Conservation (phyloP, 768 basidiomycete species). For the Kwoniella pini region DNA sequence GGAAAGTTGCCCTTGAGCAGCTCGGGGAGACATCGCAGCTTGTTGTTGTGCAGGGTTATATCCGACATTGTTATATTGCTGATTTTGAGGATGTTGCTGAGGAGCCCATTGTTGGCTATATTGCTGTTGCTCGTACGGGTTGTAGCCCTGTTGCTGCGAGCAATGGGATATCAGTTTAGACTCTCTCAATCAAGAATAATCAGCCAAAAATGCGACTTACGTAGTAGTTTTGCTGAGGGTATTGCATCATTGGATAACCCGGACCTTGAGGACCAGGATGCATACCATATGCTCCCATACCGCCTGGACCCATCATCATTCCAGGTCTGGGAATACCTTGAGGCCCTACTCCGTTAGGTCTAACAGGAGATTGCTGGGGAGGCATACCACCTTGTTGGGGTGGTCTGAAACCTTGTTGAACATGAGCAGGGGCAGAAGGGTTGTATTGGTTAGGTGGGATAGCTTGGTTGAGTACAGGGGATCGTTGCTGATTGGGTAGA, state of each 20-base stretch:
- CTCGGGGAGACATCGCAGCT: conserved; percentile 33
- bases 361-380: conserved; percentile 24
- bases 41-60: conserved; percentile 19
- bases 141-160: conserved; percentile 18
- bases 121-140: conserved; percentile 35
- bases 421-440: conserved; percentile 27
- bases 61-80: conserved; percentile 25
- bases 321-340: conserved; percentile 30
- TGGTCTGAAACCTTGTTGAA: conserved; percentile 40
- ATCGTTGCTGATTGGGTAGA: conserved; percentile 29
- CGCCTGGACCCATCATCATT: conserved; percentile 32
- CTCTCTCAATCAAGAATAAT: too few species aligned
- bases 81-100: conserved; percentile 36
- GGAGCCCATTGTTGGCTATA: conserved; percentile 37
- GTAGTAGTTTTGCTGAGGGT: conserved; percentile 32
- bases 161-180: conserved; percentile 2
- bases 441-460: conserved; percentile 30
- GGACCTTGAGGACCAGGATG: conserved; percentile 32
- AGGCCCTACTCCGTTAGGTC: conserved; percentile 26
- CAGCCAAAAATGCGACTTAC: conserved; percentile 32
- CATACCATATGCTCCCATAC: conserved; percentile 33
- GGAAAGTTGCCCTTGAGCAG: conserved; percentile 21
- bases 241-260: conserved; percentile 37
- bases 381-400: conserved; percentile 26
- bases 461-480: conserved; percentile 33